Evolutionary conservation across 176 grass and related monocot species (phyloP).

Genomic region (Oryza rufipogon): DNA sequence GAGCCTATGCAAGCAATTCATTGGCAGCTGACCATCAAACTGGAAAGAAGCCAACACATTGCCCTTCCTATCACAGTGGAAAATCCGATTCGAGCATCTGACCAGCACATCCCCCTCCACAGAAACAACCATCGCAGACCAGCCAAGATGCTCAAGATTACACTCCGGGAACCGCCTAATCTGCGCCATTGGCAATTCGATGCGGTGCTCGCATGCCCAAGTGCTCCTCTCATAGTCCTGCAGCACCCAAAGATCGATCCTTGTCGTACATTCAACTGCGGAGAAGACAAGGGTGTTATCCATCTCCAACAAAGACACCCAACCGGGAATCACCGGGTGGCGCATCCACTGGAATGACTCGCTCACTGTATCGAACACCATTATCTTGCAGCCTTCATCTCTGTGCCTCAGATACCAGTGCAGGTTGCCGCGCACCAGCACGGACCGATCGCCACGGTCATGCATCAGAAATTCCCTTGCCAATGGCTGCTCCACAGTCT

Average conservation of each 20-base stretch:
- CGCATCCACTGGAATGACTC: neutral
- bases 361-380: neutral
- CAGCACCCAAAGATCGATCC: neutral
- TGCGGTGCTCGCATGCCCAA: neutral
- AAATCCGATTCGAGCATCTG: neutral
- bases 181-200: neutral
- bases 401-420: neutral
- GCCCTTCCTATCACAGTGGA: neutral
- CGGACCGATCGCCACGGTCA: neutral
- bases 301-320: neutral
- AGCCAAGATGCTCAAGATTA: neutral
- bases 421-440: too few relatives aligned
- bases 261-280: too few relatives aligned
- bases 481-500: neutral
- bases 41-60: neutral
- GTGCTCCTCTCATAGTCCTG: neutral
- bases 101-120: neutral
- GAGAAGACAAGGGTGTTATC: neutral
- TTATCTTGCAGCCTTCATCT: neutral
- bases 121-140: neutral
- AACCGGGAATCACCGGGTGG: accelerated
- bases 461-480: neutral
- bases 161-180: neutral
- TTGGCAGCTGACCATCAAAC: neutral
- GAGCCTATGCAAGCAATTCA: neutral